phyloP scores from a whole-genome alignment of 2,329 filamentous ascomycete genomes.

The Exophiala dermatitidis region DNA sequence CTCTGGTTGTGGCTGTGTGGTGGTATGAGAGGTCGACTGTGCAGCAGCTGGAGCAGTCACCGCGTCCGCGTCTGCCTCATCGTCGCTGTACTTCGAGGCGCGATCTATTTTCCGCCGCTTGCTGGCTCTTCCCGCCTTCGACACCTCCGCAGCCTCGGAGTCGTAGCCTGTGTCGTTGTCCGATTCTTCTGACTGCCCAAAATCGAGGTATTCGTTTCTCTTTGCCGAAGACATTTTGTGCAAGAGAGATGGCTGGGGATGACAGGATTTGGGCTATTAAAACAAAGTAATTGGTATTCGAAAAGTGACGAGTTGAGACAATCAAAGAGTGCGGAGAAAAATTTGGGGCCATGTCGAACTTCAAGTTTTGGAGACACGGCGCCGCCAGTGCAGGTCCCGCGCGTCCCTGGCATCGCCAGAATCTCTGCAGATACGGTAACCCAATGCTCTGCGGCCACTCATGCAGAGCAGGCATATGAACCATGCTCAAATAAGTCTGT shows the following conservation, averaged over 20 bases:
- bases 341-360: not conserved
- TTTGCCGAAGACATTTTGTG: constrained; percentile 8
- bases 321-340: constrained; percentile 10
- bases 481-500: too few species aligned
- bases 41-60: constrained; percentile 33
- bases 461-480: too few species aligned
- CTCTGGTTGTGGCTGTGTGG: not conserved
- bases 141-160: constrained; percentile 39
- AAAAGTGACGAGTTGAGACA: not conserved
- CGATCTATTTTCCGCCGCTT: constrained; percentile 24
- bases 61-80: constrained; percentile 40
- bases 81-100: constrained; percentile 15
- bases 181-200: constrained; percentile 35
- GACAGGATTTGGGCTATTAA: too few species aligned
- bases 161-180: constrained; percentile 39
- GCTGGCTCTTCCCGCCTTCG: constrained; percentile 29
- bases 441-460: too few species aligned
- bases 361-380: not conserved
- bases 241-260: not conserved
- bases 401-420: too few species aligned
- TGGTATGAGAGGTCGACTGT: not conserved
- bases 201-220: constrained; percentile 21
- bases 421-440: too few species aligned
- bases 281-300: too few species aligned
- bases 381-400: too few species aligned